Evolutionary conservation across 108 stramenopile species (phyloP).

Genomic region (Mediolabrus comicus): DNA sequence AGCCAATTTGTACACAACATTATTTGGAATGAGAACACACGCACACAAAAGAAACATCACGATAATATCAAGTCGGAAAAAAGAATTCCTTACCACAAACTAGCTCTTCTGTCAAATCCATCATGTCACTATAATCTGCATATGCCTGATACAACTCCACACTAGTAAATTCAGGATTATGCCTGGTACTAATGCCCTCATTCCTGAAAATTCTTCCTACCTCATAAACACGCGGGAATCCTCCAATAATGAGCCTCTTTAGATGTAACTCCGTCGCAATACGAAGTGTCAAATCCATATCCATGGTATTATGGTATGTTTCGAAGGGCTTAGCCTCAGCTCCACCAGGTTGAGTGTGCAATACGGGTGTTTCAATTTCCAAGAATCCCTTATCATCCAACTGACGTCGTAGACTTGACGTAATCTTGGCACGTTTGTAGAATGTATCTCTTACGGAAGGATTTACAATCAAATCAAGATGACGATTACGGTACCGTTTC

Average conservation of each 20-base stretch:
- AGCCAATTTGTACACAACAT: background rate
- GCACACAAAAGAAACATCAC: background rate
- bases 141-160: slow-evolving; percentile 99
- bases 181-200: slow-evolving; percentile 96
- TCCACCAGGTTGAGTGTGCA: slow-evolving; percentile 93
- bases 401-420: slow-evolving; percentile 83
- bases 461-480: slow-evolving; percentile 96
- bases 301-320: slow-evolving; percentile 95
- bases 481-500: slow-evolving; percentile 93
- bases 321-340: slow-evolving; percentile 99
- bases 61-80: background rate
- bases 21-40: background rate
- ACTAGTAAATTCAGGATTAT: slow-evolving; percentile 99
- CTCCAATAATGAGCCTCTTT: slow-evolving; percentile 96
- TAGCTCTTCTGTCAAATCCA: slow-evolving; percentile 92
- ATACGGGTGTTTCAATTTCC: slow-evolving; percentile 98
- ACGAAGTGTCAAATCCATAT: slow-evolving; percentile 91
- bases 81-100: slow-evolving; percentile 65
- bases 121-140: slow-evolving; percentile 97
- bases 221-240: slow-evolving; percentile 97
- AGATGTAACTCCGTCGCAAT: slow-evolving; percentile 99
- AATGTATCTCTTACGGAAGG: slow-evolving; percentile 91
- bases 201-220: slow-evolving; percentile 98
- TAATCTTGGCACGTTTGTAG: slow-evolving; percentile 86
- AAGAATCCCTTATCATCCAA: slow-evolving; percentile 92